Conservation (phyloP, 305 asterid genomes). For the Euphrasia arctica region DNA sequence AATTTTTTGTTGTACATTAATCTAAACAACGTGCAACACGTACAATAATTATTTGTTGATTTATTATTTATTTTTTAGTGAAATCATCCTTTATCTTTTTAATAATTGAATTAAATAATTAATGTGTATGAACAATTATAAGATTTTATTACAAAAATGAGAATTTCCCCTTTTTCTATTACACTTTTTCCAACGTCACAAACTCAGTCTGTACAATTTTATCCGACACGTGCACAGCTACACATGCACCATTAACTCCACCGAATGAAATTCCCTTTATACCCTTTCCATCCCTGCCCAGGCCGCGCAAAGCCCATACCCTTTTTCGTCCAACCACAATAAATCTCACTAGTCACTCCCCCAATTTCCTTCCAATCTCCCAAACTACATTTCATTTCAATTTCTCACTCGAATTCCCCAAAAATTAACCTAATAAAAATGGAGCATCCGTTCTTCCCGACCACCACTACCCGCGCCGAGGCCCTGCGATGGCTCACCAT, state of each 20-base stretch:
- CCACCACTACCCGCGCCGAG: constrained; percentile 73
- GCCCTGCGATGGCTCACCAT: constrained; percentile 87
- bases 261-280: constrained; percentile 22
- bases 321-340: constrained; percentile 30
- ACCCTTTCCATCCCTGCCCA: constrained; percentile 15
- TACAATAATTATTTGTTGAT: too few relatives aligned
- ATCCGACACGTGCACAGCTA: neutral
- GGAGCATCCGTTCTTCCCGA: constrained; percentile 86
- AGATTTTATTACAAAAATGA: too few relatives aligned
- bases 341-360: constrained; percentile 13
- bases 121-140: too few relatives aligned
- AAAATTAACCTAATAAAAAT: constrained; percentile 24
- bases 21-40: too few relatives aligned
- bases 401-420: neutral
- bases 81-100: too few relatives aligned
- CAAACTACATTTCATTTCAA: neutral
- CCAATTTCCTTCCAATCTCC: neutral
- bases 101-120: too few relatives aligned
- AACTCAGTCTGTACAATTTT: neutral
- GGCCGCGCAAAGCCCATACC: constrained; percentile 18
- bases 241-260: constrained; percentile 7
- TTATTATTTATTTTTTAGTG: too few relatives aligned
- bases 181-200: constrained; percentile 6
- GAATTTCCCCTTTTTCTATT: too few relatives aligned
- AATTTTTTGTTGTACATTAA: too few relatives aligned